Evolutionary conservation across 495 filamentous ascomycete genomes (phyloP).

Genomic region (Cladorrhinum samala): DNA sequence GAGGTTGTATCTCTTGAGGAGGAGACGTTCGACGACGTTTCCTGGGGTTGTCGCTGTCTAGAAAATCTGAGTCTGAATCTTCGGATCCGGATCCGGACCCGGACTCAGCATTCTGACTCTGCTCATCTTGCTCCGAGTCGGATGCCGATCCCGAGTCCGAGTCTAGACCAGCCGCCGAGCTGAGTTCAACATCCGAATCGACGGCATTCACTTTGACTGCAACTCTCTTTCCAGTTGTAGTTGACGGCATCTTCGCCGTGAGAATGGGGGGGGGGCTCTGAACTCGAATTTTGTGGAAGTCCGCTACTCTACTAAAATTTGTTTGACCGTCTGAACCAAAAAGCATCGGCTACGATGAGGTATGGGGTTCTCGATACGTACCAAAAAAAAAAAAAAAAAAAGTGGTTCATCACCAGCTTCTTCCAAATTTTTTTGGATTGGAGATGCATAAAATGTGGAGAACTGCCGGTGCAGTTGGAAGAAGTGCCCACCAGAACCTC

Average conservation of each 20-base stretch:
- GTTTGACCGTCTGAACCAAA: no score
- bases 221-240: constrained; percentile 7
- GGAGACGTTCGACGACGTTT: constrained; percentile 44
- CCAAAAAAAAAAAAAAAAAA: no score
- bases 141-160: constrained; percentile 9
- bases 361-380: no score
- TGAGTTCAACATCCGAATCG: background rate
- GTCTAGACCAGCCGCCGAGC: background rate
- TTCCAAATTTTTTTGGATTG: background rate
- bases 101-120: constrained; percentile 2
- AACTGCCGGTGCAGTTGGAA: no score
- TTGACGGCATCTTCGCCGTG: constrained; percentile 27
- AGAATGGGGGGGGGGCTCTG: no score
- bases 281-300: no score
- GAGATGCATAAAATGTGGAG: background rate
- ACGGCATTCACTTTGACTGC: background rate
- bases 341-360: no score
- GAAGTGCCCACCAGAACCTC: no score
- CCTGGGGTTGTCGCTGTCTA: constrained; percentile 40
- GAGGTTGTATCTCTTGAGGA: constrained; percentile 2
- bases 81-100: background rate
- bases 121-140: constrained; percentile 1
- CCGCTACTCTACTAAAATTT: no score
- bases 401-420: background rate
- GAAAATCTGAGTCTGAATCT: constrained; percentile 33